Conservation (phyloP, 495 filamentous ascomycete species). For the Hyaloscypha finlandica region DNA sequence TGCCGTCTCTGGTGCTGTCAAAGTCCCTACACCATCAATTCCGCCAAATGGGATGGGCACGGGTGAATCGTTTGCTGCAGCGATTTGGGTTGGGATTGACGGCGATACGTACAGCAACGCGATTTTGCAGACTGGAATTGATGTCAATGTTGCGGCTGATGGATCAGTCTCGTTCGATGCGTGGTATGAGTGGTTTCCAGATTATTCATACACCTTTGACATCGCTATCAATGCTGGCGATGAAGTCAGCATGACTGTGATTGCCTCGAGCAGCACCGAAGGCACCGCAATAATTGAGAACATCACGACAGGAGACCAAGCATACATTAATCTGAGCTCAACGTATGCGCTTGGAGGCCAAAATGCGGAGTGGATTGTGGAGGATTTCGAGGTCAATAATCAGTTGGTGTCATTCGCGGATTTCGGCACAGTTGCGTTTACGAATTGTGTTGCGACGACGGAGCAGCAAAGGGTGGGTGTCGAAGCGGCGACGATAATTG, state of each 20-base stretch:
- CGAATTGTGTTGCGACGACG: conserved; percentile 27
- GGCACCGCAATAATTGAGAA: conserved; percentile 46
- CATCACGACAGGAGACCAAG: conserved; percentile 51
- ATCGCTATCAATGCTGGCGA: conserved; percentile 56
- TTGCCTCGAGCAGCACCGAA: conserved; percentile 33
- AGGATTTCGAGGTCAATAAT: conserved; percentile 22
- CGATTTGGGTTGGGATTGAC: conserved; percentile 67
- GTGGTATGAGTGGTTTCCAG: conserved; percentile 69
- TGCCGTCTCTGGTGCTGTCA: conserved; percentile 54
- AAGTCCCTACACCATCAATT: conserved; percentile 15
- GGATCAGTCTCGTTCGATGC: conserved; percentile 43
- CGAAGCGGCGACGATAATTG: background rate
- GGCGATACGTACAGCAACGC: conserved; percentile 58
- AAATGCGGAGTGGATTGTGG: conserved; percentile 42
- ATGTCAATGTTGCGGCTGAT: conserved; percentile 50
- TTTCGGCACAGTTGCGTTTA: conserved; percentile 25
- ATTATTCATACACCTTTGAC: conserved; percentile 57
- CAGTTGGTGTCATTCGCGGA: conserved; percentile 27
- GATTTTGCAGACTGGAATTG: conserved; percentile 63
- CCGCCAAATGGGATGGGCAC: conserved; percentile 6
- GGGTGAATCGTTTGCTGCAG: conserved; percentile 38
- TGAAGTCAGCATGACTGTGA: conserved; percentile 48
- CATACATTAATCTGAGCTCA: conserved; percentile 49
- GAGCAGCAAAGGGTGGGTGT: background rate
- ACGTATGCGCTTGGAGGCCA: conserved; percentile 39